A percentile compares a stretch with the other conserved stretches of the same genome.
Conservation (phyloP, 2,329 filamentous ascomycete species). For the Cryphonectria carpinicola region DNA sequence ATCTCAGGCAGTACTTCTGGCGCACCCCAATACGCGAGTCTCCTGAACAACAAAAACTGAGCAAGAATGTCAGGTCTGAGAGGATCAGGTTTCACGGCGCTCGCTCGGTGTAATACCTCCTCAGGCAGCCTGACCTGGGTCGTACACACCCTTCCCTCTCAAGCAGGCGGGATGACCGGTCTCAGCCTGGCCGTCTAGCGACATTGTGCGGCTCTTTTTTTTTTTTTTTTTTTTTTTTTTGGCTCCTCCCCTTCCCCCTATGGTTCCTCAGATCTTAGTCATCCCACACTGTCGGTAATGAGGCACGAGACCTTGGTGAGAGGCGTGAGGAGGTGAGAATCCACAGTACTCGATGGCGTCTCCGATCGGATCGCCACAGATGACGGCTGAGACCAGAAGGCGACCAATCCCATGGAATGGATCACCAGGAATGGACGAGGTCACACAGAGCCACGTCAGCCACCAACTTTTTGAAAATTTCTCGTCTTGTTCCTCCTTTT, state of each 20-base stretch:
- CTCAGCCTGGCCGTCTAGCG: no score
- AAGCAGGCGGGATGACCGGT: background rate
- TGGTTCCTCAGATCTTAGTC: background rate
- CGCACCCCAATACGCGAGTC: background rate
- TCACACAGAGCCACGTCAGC: conserved; percentile 20
- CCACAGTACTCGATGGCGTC: background rate
- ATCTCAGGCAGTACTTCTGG: background rate
- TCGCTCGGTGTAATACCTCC: background rate
- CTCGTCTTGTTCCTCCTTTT: no score
- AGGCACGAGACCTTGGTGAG: background rate
- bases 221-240: background rate
- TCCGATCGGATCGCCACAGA: conserved; percentile 16
- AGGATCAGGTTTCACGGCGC: background rate
- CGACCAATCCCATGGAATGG: conserved; percentile 8
- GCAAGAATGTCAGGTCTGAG: background rate
- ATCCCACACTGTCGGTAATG: background rate
- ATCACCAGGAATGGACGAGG: background rate
- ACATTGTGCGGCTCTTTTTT: conserved; percentile 1
- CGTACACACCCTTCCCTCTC: background rate
- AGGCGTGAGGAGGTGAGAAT: background rate
- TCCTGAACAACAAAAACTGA: background rate
- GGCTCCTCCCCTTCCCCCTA: background rate
- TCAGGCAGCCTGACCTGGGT: background rate
- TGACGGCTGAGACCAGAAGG: conserved; percentile 14
- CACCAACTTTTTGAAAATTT: conserved; percentile 1